These are phyloP conservation scores for Cyberlindnera xylosilytica DNA, from an alignment of 805 yeast species.

Conservation along the genomic window DNA sequence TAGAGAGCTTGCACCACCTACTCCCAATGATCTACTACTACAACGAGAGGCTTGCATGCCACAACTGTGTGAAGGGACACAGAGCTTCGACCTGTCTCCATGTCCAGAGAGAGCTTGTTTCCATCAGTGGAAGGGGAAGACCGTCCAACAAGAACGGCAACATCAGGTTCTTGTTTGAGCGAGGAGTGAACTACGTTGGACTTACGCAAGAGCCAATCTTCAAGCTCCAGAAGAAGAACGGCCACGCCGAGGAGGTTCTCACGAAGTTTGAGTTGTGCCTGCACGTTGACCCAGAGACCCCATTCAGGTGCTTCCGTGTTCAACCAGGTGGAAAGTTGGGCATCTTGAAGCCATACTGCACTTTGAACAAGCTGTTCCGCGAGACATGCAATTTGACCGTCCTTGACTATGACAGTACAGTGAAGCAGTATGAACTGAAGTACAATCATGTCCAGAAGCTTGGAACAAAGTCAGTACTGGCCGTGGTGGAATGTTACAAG, in stretches of 20 bases:
- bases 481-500: background rate
- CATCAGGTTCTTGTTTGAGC: constrained; percentile 16
- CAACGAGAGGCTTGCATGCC: constrained; percentile 79
- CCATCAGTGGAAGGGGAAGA: constrained; percentile 87
- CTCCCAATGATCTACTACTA: constrained; percentile 68
- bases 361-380: background rate
- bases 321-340: background rate
- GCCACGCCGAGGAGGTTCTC: background rate
- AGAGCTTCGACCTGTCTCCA: constrained; percentile 86
- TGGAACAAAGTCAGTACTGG: background rate
- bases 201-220: constrained; percentile 12
- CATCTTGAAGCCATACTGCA: background rate
- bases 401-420: background rate
- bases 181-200: constrained; percentile 10
- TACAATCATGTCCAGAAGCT: background rate
- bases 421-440: background rate
- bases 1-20: too few relatives aligned
- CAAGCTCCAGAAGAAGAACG: background rate
- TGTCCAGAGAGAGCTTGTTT: constrained; percentile 71
- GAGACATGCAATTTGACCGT: background rate
- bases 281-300: constrained; percentile 17
- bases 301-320: constrained; percentile 2
- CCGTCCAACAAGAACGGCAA: constrained; percentile 46
- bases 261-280: constrained; percentile 10
- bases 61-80: constrained; percentile 89